phyloP scores from a whole-genome alignment of 352 stramenopile genomes.

The Globisporangium irregulare region DNA sequence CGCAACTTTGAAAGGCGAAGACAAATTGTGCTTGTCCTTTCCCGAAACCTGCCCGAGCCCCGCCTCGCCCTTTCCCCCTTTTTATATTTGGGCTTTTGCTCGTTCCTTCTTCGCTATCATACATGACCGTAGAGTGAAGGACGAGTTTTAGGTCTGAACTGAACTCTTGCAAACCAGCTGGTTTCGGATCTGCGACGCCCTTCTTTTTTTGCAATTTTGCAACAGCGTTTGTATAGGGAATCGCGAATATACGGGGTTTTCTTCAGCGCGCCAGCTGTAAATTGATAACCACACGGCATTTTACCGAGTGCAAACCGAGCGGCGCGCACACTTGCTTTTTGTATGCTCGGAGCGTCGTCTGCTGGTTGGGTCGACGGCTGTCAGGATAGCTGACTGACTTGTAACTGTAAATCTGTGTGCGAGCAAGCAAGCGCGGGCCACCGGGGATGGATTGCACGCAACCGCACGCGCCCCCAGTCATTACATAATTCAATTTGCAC shows the following conservation, averaged over 20 bases:
- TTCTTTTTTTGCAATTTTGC: neutral
- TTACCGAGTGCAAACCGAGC: neutral
- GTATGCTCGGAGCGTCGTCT: neutral
- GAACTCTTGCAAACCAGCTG: conserved; percentile 19
- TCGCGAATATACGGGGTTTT: conserved; percentile 6
- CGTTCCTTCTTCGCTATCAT: neutral
- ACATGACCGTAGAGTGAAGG: conserved; percentile 1
- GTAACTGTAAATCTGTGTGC: neutral
- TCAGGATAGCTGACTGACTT: conserved; percentile 1
- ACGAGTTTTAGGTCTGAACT: conserved; percentile 13
- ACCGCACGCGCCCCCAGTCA: conserved; percentile 24
- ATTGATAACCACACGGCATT: conserved; percentile 25
- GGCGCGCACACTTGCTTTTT: conserved; percentile 8
- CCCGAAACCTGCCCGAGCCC: conserved; percentile 5
- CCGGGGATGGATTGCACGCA: neutral
- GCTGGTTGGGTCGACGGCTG: neutral
- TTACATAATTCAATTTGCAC: conserved; percentile 80
- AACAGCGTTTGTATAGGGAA: neutral
- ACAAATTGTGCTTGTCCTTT: neutral
- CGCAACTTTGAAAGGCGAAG: neutral
- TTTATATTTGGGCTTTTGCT: neutral
- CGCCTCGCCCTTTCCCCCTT: neutral
- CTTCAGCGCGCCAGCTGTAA: conserved; percentile 31
- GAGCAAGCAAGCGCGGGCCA: neutral
- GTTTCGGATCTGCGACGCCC: neutral